Evolutionary conservation across 495 filamentous ascomycete species (phyloP).

Genomic region (Neurospora sp.): DNA sequence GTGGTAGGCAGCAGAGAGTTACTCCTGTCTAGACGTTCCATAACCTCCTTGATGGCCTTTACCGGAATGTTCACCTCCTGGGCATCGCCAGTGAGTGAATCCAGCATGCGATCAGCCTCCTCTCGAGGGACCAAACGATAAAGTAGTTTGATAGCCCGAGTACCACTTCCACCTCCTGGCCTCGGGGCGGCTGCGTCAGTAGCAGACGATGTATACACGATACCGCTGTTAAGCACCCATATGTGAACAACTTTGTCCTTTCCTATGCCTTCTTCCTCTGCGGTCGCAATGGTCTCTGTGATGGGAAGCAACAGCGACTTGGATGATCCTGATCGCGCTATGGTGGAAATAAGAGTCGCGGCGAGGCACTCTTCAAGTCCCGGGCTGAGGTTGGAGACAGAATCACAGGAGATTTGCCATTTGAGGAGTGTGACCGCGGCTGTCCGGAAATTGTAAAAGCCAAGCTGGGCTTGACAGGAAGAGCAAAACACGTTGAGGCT

Average conservation of each 20-base stretch:
- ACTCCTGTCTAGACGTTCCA: constrained; percentile 34
- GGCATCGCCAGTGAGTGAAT: constrained; percentile 42
- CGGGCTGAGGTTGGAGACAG: constrained; percentile 12
- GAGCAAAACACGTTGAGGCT: constrained; percentile 31
- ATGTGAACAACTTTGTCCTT: constrained; percentile 29
- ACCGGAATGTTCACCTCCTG: constrained; percentile 57
- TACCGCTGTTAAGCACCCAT: constrained; percentile 65
- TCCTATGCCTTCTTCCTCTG: background rate
- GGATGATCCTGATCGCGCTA: constrained; percentile 37
- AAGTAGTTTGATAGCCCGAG: constrained; percentile 56
- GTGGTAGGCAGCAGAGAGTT: constrained; percentile 45
- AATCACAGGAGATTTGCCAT: constrained; percentile 26
- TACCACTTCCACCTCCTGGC: constrained; percentile 8
- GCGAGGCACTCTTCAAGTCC: constrained; percentile 35
- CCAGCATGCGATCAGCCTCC: constrained; percentile 45
- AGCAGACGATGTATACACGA: constrained; percentile 47
- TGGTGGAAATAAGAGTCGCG: constrained; percentile 35
- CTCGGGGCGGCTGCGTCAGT: constrained; percentile 13
- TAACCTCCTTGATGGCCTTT: constrained; percentile 36
- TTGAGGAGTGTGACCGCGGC: constrained; percentile 27
- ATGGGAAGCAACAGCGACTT: constrained; percentile 38
- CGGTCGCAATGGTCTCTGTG: constrained; percentile 3
- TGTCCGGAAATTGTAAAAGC: constrained; percentile 42
- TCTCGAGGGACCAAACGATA: constrained; percentile 36
- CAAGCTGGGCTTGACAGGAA: constrained; percentile 31